A percentile compares a stretch with the other conserved stretches of the same genome.
Conservation (phyloP, 2,329 filamentous ascomycete species). For the Alternaria hordeiaustralica region DNA sequence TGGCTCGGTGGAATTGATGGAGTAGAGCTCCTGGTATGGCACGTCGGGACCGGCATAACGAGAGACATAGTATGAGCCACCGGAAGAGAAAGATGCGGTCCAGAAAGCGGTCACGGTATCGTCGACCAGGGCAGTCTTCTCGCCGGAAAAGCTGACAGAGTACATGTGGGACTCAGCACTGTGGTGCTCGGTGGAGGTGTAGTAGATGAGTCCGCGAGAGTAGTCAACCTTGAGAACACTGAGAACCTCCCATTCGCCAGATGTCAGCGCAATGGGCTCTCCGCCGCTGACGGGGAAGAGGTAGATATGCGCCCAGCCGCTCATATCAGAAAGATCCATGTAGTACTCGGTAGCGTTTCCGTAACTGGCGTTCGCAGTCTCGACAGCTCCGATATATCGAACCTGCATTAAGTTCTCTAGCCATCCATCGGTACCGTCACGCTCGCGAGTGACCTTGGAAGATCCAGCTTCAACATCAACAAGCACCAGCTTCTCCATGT, state of each 20-base stretch:
- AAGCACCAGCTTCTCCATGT: slow-evolving; percentile 66
- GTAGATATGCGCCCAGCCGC: slow-evolving; percentile 71
- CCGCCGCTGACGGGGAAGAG: slow-evolving; percentile 65
- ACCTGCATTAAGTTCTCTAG: slow-evolving; percentile 66
- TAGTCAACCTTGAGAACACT: slow-evolving; percentile 66
- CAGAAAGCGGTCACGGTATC: slow-evolving; percentile 65
- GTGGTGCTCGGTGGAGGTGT: slow-evolving; percentile 68
- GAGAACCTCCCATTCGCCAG: slow-evolving; percentile 70
- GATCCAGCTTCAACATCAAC: slow-evolving; percentile 60
- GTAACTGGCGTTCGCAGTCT: slow-evolving; percentile 43
- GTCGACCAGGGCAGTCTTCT: slow-evolving; percentile 67
- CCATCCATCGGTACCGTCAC: slow-evolving; percentile 67
- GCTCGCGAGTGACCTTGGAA: slow-evolving; percentile 60
- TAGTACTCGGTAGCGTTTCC: slow-evolving; percentile 60
- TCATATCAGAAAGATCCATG: slow-evolving; percentile 70
- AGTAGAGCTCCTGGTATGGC: slow-evolving; percentile 72
- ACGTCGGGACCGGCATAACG: slow-evolving; percentile 70
- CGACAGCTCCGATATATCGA: slow-evolving; percentile 58
- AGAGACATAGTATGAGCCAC: slow-evolving; percentile 69
- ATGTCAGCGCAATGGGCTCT: slow-evolving; percentile 64
- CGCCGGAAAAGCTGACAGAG: slow-evolving; percentile 65
- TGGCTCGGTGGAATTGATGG: slow-evolving; percentile 61
- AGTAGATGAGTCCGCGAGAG: slow-evolving; percentile 65
- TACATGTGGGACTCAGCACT: slow-evolving; percentile 73
- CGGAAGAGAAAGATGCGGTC: slow-evolving; percentile 69